phyloP scores from a whole-genome alignment of 345 rosid genomes.

The Cardamine occulta region DNA sequence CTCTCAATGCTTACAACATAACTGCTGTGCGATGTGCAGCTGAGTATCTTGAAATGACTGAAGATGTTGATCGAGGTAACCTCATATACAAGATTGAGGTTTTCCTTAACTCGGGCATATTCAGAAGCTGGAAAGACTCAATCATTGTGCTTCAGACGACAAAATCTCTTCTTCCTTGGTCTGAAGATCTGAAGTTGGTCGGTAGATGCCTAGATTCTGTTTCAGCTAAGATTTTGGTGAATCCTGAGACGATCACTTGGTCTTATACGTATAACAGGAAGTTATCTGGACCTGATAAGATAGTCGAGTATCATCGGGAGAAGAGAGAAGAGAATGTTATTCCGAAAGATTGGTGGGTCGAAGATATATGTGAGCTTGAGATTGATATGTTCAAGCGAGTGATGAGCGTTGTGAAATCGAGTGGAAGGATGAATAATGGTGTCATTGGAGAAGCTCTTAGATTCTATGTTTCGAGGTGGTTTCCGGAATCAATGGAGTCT shows the following conservation, averaged over 20 bases:
- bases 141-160: slow-evolving; percentile 89
- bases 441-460: slow-evolving; percentile 81
- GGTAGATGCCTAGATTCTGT: slow-evolving; percentile 88
- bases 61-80: slow-evolving; percentile 78
- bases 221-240: slow-evolving; percentile 77
- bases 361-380: slow-evolving; percentile 86
- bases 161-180: slow-evolving; percentile 78
- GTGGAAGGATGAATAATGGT: slow-evolving; percentile 71
- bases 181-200: slow-evolving; percentile 84
- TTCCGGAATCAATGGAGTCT: slow-evolving; percentile 69
- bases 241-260: slow-evolving; percentile 77
- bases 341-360: slow-evolving; percentile 98
- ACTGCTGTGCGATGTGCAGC: slow-evolving; percentile 90
- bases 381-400: slow-evolving; percentile 75
- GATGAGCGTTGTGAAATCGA: slow-evolving; percentile 64
- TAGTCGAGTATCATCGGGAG: slow-evolving; percentile 50
- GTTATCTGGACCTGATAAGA: slow-evolving; percentile 55
- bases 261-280: slow-evolving; percentile 87
- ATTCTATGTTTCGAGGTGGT: slow-evolving; percentile 77
- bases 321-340: slow-evolving; percentile 53
- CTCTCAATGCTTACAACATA: slow-evolving; percentile 83
- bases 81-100: slow-evolving; percentile 82
- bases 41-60: slow-evolving; percentile 93
- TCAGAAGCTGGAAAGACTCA: slow-evolving; percentile 95
- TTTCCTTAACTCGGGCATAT: slow-evolving; percentile 80